phyloP scores from a whole-genome alignment of 1,284 basidiomycete species.

The Boletus smithii region DNA sequence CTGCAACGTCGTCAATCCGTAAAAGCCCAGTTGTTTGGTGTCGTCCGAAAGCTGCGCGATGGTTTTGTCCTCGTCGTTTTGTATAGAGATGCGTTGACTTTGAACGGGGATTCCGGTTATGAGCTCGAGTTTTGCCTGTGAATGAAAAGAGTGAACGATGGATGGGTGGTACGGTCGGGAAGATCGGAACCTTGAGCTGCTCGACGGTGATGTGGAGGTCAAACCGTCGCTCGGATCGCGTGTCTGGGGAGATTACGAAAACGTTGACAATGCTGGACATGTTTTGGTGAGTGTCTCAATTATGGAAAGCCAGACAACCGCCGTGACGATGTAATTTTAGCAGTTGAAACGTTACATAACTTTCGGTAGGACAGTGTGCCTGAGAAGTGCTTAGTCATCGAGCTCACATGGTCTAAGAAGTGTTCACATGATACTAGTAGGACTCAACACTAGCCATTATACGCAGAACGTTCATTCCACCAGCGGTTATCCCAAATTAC shows the following conservation, averaged over 20 bases:
- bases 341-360: no score
- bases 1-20: constrained; percentile 67
- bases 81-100: constrained; percentile 68
- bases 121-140: constrained; percentile 78
- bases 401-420: no score
- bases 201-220: constrained; percentile 70
- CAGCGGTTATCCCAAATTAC: no score
- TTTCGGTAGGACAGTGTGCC: no score
- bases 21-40: constrained; percentile 64
- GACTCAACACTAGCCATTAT: no score
- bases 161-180: not conserved
- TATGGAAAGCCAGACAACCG: no score
- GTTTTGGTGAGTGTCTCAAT: no score
- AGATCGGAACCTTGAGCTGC: constrained; percentile 70
- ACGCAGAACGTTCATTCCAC: no score
- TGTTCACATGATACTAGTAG: no score
- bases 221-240: constrained; percentile 80
- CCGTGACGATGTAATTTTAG: no score
- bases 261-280: constrained; percentile 61
- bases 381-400: no score
- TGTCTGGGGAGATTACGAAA: constrained; percentile 83
- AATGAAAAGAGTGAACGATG: not conserved
- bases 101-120: constrained; percentile 85
- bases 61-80: constrained; percentile 55
- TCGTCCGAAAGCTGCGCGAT: constrained; percentile 65